Conservation (phyloP, 2,329 filamentous ascomycete species). For the Rhinocladiella mackenziei region DNA sequence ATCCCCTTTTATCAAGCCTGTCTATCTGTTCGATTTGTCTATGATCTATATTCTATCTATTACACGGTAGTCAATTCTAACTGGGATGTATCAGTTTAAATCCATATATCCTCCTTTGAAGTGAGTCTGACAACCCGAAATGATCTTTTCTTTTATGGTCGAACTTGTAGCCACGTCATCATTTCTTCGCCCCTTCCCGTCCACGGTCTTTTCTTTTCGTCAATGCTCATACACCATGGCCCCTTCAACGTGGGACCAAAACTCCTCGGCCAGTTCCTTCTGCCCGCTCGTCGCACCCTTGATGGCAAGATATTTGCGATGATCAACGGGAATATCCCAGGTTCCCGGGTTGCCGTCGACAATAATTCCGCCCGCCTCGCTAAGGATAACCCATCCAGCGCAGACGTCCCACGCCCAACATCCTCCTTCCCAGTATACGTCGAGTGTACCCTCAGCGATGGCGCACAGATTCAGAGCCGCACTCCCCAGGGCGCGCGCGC, state of each 20-base stretch:
- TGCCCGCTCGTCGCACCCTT: conserved; percentile 33
- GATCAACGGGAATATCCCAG: conserved; percentile 55
- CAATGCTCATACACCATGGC: conserved; percentile 35
- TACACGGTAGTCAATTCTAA: neutral
- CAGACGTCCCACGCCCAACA: conserved; percentile 66
- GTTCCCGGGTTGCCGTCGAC: conserved; percentile 52
- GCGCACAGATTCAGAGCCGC: conserved; percentile 60
- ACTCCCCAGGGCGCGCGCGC: conserved; percentile 53
- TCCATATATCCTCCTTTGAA: conserved; percentile 26
- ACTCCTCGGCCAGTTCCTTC: conserved; percentile 41
- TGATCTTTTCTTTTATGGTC: too few species aligned
- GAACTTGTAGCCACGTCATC: too few species aligned
- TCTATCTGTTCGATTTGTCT: neutral
- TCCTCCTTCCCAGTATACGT: conserved; percentile 63
- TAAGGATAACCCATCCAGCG: conserved; percentile 59
- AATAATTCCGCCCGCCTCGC: conserved; percentile 57
- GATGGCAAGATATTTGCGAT: conserved; percentile 50
- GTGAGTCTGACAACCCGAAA: too few species aligned
- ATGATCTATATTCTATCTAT: neutral
- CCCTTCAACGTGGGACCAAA: conserved; percentile 41
- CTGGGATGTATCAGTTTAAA: neutral
- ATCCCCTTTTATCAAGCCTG: neutral
- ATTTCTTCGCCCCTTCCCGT: too few species aligned
- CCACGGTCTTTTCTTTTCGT: too few species aligned
- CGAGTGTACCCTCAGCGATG: conserved; percentile 55